Evolutionary conservation across 176 grass and related monocot genomes (phyloP).

Genomic region (Tillandsia leiboldiana): DNA sequence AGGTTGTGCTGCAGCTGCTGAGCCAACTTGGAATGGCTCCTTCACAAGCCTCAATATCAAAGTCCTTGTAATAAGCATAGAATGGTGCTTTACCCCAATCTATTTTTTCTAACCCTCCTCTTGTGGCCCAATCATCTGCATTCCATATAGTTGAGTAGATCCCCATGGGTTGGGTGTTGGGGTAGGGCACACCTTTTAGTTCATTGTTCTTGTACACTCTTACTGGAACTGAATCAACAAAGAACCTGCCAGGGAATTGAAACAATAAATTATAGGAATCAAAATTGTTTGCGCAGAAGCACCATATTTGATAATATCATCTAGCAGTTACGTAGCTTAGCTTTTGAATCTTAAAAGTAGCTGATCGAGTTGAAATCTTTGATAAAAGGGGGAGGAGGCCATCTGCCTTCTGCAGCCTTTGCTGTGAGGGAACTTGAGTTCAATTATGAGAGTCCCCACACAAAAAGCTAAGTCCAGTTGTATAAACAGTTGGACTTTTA

Average conservation of each 20-base stretch:
- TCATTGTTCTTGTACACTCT: constrained; percentile 26
- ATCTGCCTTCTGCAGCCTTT: not conserved
- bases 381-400: not conserved
- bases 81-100: constrained; percentile 16
- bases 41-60: constrained; percentile 19
- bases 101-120: constrained; percentile 20
- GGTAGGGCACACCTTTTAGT: constrained; percentile 10
- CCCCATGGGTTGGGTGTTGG: constrained; percentile 13
- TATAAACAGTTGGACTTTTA: not conserved
- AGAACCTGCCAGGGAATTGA: constrained; percentile 2
- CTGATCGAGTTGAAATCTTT: too few species aligned
- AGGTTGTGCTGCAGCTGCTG: not conserved
- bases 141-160: constrained; percentile 24
- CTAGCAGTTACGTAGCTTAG: too few species aligned
- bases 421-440: not conserved
- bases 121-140: constrained; percentile 19
- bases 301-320: too few species aligned
- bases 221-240: constrained; percentile 13
- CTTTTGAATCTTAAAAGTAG: not conserved
- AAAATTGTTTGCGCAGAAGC: not conserved
- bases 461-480: not conserved
- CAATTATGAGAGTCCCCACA: not conserved
- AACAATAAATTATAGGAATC: not conserved
- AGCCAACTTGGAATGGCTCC: not conserved
- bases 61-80: constrained; percentile 26